A percentile compares a stretch with the other conserved stretches of the same genome.
Conservation (phyloP, 495 filamentous ascomycete genomes). For the Trichocladium uniseriatum region DNA sequence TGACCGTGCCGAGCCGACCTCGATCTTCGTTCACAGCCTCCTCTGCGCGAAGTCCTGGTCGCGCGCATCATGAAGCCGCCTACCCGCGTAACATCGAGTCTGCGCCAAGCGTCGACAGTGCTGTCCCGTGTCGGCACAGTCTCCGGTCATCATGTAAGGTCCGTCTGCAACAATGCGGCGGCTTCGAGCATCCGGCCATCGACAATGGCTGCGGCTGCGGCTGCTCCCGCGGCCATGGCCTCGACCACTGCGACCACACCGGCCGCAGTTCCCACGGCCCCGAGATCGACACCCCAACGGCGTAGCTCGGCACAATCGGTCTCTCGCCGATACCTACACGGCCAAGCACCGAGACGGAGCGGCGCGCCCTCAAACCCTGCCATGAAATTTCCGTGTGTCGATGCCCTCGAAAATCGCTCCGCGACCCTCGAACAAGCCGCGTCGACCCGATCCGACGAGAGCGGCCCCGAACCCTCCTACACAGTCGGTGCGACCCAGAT, state of each 20-base stretch:
- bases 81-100: slow-evolving; percentile 3
- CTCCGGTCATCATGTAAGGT: background rate
- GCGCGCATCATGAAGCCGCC: slow-evolving; percentile 15
- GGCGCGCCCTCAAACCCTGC: slow-evolving; percentile 70
- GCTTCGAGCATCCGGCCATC: slow-evolving; percentile 4
- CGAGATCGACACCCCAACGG: background rate
- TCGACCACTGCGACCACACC: slow-evolving; percentile 11
- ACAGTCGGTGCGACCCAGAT: slow-evolving; percentile 71
- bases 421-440: slow-evolving; percentile 56
- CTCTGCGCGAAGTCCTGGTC: background rate
- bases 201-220: slow-evolving; percentile 2
- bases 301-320: too few relatives aligned
- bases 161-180: slow-evolving; percentile 7
- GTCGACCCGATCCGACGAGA: slow-evolving; percentile 48
- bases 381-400: slow-evolving; percentile 90
- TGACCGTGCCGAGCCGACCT: too few relatives aligned
- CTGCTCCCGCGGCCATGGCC: background rate
- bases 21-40: too few relatives aligned
- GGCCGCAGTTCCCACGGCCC: background rate
- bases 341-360: slow-evolving; percentile 25
- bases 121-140: slow-evolving; percentile 1
- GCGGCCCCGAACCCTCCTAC: slow-evolving; percentile 88
- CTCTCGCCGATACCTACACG: slow-evolving; percentile 27
- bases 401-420: slow-evolving; percentile 76
- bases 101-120: slow-evolving; percentile 10